Evolutionary conservation across 306 rosid genomes (phyloP).

Genomic region (Dryas octopetala): DNA sequence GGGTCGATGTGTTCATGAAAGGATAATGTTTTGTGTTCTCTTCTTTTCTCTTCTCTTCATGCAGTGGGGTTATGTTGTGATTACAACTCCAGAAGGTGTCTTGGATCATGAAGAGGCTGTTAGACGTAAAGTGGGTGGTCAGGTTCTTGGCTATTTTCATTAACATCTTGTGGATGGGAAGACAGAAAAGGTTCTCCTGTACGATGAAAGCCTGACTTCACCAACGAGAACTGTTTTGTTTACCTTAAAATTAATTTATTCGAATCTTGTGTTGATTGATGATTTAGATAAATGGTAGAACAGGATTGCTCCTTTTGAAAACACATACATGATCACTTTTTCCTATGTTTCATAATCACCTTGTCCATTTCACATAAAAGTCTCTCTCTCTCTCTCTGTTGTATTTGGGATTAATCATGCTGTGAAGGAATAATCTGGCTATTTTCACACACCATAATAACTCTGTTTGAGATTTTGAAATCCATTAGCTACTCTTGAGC

Average conservation of each 20-base stretch:
- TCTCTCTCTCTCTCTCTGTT: too few relatives aligned
- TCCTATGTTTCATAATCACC: too few relatives aligned
- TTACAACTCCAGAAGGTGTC: constrained; percentile 90
- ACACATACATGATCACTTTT: neutral
- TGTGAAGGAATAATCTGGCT: too few relatives aligned
- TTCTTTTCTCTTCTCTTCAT: constrained; percentile 23
- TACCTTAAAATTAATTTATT: neutral
- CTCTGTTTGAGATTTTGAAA: too few relatives aligned
- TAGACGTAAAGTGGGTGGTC: constrained; percentile 67
- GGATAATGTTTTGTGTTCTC: neutral
- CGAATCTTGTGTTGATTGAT: neutral
- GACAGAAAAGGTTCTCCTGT: neutral
- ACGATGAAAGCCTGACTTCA: neutral
- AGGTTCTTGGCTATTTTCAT: constrained; percentile 84
- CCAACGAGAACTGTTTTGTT: constrained; percentile 7
- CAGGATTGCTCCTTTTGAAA: neutral
- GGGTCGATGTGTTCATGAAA: neutral
- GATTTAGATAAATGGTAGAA: constrained; percentile 2
- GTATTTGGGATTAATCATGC: too few relatives aligned
- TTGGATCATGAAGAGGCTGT: constrained; percentile 94
- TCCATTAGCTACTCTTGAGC: too few relatives aligned
- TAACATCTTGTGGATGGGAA: constrained; percentile 17
- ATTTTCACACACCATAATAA: too few relatives aligned
- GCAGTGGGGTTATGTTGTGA: constrained; percentile 99
- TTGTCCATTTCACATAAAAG: too few relatives aligned